Base-by-base conservation (phyloP, 2,329 filamentous ascomycete genomes). In the Phyllosticta ampelicida region DNA sequence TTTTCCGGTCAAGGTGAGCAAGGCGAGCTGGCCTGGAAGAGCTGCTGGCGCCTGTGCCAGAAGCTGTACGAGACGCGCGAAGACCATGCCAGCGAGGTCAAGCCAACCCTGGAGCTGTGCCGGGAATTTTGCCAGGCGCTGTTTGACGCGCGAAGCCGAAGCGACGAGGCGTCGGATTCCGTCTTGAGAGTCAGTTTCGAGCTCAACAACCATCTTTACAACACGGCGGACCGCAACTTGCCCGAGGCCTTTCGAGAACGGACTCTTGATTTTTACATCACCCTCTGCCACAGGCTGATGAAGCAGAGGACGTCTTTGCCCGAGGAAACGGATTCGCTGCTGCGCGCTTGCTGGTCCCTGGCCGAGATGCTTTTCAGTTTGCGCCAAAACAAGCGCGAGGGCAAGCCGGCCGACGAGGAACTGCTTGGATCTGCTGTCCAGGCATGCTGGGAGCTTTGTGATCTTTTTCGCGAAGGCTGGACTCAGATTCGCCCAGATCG, bases 351-450 rank as follows among this genome's bases (percentile, higher is more conserved):
- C 68, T 96, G 92, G 92, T 82, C 86, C 2, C 74, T 97, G 11
- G 90, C 91, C 8, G 91, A 96, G 71, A 95, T 95, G 85, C 81
- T 97, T 0, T 96, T 96, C 72, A 95, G 85, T 68, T 79, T 97
- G 48, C 85, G 90, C 2, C 90, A 96, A 66, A 92, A 86, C 70
- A 85, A 81, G 62, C 80, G 86, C 30, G 89, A 94, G 63, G 84
- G 84, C 19, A 87, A 83, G 64, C 75, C 78, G 0, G 78, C 87
- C 0, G 89, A 95, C 63, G 89, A 92, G 67, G 91, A 96, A 66
- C 78, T 96, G 0, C 78, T 96, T 0, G 86, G 87, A 5, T 94
- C 89, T 1, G 90, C 91, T 1, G 87, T 96, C 0, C 90, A 96
- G 68, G 89, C 91, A 13, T 96, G 91, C 70, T 96, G 90, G 90